A percentile compares a stretch with the other conserved stretches of the same genome.
These are phyloP conservation scores for Gremmenia infestans DNA, from an alignment of 2,329 filamentous ascomycete genomes.

Conservation along the genomic window DNA sequence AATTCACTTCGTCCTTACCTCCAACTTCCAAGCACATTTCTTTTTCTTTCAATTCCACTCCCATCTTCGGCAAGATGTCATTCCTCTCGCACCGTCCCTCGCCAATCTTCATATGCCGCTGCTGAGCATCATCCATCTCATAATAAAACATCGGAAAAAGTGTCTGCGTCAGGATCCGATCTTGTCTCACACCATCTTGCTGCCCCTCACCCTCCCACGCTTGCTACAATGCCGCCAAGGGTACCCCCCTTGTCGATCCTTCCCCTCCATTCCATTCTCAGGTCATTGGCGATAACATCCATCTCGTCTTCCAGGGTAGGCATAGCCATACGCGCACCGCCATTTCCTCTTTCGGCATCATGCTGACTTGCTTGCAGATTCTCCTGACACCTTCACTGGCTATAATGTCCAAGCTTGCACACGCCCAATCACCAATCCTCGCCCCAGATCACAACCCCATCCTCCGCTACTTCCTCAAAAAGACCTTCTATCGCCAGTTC, in stretches of 20 bases:
- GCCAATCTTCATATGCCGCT: conserved; percentile 19
- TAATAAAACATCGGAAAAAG: too few species aligned
- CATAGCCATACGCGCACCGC: not conserved
- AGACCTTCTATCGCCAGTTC: conserved; percentile 87
- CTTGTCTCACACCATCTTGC: too few species aligned
- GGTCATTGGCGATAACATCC: conserved; percentile 63
- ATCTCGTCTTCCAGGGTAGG: conserved; percentile 60
- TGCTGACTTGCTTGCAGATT: conserved; percentile 32
- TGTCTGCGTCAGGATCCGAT: too few species aligned
- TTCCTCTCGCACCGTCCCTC: conserved; percentile 23
- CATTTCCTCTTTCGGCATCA: not conserved
- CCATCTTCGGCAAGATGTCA: conserved; percentile 11
- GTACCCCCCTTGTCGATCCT: conserved; percentile 55
- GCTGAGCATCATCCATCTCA: conserved; percentile 9
- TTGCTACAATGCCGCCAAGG: conserved; percentile 18
- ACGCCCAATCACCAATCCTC: conserved; percentile 60
- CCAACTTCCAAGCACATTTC: not conserved
- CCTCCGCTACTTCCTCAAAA: conserved; percentile 65
- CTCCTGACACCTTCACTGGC: conserved; percentile 67
- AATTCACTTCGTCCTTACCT: conserved; percentile 10
- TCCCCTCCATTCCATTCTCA: conserved; percentile 60
- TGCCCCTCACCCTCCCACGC: not conserved
- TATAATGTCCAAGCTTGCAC: conserved; percentile 63
- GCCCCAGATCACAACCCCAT: conserved; percentile 72
- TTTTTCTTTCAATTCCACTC: not conserved